These are phyloP conservation scores for Fusarium sterilihyphosum DNA, from an alignment of 2,329 filamentous ascomycete genomes.

Conservation along the genomic window DNA sequence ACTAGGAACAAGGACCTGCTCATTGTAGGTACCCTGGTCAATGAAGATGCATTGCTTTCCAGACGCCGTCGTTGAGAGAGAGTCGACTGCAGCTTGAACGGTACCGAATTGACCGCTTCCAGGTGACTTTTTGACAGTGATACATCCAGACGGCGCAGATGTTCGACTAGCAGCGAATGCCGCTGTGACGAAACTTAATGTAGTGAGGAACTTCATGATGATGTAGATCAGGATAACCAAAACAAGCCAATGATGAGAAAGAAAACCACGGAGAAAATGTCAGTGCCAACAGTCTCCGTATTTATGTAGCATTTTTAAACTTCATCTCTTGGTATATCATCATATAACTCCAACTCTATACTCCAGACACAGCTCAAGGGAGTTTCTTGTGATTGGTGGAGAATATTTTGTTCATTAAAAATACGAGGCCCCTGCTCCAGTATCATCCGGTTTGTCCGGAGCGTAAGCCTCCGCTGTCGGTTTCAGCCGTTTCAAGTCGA, in stretches of 20 bases:
- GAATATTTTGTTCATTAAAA: neutral
- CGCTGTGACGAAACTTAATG: slow-evolving; percentile 24
- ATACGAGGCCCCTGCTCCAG: neutral
- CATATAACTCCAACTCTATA: neutral
- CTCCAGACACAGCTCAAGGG: neutral
- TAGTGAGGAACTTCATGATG: slow-evolving; percentile 33
- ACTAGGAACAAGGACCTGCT: slow-evolving; percentile 59
- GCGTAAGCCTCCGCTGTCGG: slow-evolving; percentile 15
- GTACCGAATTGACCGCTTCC: slow-evolving; percentile 48
- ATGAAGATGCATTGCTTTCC: slow-evolving; percentile 70
- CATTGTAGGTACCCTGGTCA: slow-evolving; percentile 67
- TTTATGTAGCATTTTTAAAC: slow-evolving; percentile 5
- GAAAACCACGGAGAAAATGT: neutral
- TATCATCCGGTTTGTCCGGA: slow-evolving; percentile 8
- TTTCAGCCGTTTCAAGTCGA: slow-evolving; percentile 31
- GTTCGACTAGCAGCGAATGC: slow-evolving; percentile 48
- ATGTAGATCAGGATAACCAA: neutral
- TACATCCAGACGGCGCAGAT: slow-evolving; percentile 58
- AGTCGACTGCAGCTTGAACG: slow-evolving; percentile 66
- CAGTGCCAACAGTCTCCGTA: neutral
- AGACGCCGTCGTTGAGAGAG: slow-evolving; percentile 62
- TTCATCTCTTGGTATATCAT: neutral
- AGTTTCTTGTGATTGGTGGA: slow-evolving; percentile 23
- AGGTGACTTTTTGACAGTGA: slow-evolving; percentile 55
- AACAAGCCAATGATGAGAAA: neutral